Evolutionary conservation across 2,329 filamentous ascomycete genomes (phyloP), one percentile per base, ranked within the genome.

Genomic region (Pyrenochaeta sp.): DNA sequence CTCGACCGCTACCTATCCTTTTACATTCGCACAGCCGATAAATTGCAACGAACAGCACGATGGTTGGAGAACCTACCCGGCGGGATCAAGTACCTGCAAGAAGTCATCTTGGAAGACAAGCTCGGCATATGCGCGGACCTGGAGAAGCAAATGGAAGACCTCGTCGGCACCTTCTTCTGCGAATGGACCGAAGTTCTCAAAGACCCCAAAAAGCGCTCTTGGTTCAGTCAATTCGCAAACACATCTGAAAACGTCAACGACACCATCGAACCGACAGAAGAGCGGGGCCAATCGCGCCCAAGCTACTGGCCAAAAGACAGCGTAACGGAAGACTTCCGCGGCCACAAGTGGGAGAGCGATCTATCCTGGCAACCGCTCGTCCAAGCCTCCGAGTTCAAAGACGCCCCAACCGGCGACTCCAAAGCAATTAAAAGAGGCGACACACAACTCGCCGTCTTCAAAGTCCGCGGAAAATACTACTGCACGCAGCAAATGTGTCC

Each of bases 401-500:
- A 88, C 58, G 77, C 86, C 1, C 87, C 90, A 2, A 91, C 90
- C 28, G 91, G 90, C 32, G 89, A 92, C 56, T 90, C 88, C 9
- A 88, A 91, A 4, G 89, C 89, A 32, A 82, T 97, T 78, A 95
- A 96, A 82, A 86, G 91, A 43, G 91, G 93, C 43, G 92, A 96
- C 76, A 96, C 92, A 0, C 93, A 97, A 77, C 85, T 97, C 1
- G 92, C 93, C 7, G 82, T 97, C 52, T 97, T 93, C 86, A 91
- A 92, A 69, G 85, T 96, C 61, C 86, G 87, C 52, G 92, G 92
- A 22, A 86, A 85, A 52, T 96, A 89, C 82, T 94, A 94, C 77
- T 91, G 91, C 57, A 91, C 90, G 13, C 93, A 97, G 80, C 92
- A 97, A 74, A 97, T 97, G 93, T 97, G 93, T 75, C 93, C 93